Evolutionary conservation across 169 alveolate genomes (phyloP).

Genomic region (Ichthyophthirius multifiliis): DNA sequence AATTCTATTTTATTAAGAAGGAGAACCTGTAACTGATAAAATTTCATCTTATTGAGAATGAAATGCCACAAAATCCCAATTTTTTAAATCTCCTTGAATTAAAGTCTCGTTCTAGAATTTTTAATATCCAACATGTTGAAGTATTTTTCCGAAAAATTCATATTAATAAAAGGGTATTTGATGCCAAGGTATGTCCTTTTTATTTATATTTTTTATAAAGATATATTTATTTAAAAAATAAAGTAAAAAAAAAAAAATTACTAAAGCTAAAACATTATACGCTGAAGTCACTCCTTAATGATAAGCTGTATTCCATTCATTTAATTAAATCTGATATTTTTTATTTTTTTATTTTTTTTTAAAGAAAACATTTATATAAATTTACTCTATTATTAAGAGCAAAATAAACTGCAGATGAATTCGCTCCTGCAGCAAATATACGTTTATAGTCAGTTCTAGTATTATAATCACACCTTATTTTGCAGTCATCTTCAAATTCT

Average conservation of each 20-base stretch:
- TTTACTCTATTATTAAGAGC: background rate
- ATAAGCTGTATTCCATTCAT: conserved; percentile 27
- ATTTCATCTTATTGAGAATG: conserved; percentile 28
- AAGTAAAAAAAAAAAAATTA: background rate
- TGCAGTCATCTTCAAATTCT: conserved; percentile 22
- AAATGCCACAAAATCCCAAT: conserved; percentile 35
- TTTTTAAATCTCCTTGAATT: conserved; percentile 31
- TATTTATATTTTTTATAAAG: background rate
- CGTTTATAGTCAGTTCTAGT: conserved; percentile 32
- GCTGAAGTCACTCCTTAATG: conserved; percentile 44
- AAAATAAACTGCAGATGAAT: conserved; percentile 1
- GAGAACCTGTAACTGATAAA: conserved; percentile 32
- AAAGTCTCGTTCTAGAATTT: conserved; percentile 11
- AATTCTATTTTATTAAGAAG: conserved; percentile 21
- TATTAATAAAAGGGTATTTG: conserved; percentile 25
- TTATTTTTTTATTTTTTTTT: too few species aligned
- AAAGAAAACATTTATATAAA: background rate
- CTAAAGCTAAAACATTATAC: conserved; percentile 39
- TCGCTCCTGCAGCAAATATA: conserved; percentile 37
- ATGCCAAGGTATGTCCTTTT: conserved; percentile 38
- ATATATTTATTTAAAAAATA: background rate
- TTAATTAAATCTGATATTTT: background rate
- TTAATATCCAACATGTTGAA: conserved; percentile 14
- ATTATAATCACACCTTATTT: conserved; percentile 19
- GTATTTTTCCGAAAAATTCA: conserved; percentile 22